Evolutionary conservation across 441 rosid species (phyloP).

Genomic region (Theobroma grandiflorum): DNA sequence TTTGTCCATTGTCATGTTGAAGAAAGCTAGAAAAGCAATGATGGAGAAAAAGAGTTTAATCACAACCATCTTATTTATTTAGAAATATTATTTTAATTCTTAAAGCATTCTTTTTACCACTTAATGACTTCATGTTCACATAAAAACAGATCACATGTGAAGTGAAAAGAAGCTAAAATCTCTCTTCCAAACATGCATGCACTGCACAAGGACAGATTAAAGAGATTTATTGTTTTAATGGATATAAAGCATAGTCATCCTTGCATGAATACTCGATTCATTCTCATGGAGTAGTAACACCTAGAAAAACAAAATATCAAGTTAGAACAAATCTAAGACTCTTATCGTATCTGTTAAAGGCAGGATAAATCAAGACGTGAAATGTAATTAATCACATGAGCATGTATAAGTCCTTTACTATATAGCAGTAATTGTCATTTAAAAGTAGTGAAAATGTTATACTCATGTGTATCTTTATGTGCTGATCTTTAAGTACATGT

Average conservation of each 20-base stretch:
- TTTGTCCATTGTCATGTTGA: too few relatives aligned
- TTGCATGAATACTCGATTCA: too few relatives aligned
- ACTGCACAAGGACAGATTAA: not conserved
- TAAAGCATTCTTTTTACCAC: too few relatives aligned
- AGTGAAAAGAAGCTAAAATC: not conserved
- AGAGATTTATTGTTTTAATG: not conserved
- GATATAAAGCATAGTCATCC: too few relatives aligned
- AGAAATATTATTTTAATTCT: too few relatives aligned
- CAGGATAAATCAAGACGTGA: not conserved
- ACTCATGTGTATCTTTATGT: too few relatives aligned
- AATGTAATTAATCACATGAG: not conserved
- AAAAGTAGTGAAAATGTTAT: not conserved
- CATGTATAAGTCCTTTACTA: not conserved
- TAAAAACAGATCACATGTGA: too few relatives aligned
- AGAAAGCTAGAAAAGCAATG: too few relatives aligned
- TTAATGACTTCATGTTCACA: too few relatives aligned
- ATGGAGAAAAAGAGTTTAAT: too few relatives aligned
- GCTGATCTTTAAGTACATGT: not conserved
- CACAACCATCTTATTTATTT: too few relatives aligned
- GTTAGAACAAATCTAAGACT: not conserved
- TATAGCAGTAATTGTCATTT: too few relatives aligned
- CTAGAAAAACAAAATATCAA: not conserved
- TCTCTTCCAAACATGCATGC: not conserved
- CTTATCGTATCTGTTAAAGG: not conserved
- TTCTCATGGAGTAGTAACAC: conserved; percentile 8